Percentiles rank a stretch among this genome's conserved stretches.
These are phyloP conservation scores for Saccharomycopsis sp. DNA, from an alignment of 805 yeast genomes.

Conservation along the genomic window DNA sequence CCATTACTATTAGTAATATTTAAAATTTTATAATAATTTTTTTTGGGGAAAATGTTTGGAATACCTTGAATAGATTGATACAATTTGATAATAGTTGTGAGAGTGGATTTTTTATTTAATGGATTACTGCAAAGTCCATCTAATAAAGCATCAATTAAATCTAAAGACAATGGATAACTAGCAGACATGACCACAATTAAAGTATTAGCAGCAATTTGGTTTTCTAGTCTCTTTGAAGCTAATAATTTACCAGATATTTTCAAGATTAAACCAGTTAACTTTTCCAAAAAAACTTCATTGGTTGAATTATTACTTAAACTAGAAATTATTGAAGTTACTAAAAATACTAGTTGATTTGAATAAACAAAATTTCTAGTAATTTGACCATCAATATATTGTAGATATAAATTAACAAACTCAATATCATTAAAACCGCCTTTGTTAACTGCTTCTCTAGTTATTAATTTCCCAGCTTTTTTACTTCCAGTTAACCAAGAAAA, in stretches of 20 bases:
- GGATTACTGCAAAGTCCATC: slow-evolving; percentile 44
- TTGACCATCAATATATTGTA: slow-evolving; percentile 28
- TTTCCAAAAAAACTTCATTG: slow-evolving; percentile 34
- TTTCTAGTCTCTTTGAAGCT: slow-evolving; percentile 38
- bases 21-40: neutral
- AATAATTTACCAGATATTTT: slow-evolving; percentile 49
- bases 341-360: slow-evolving; percentile 67
- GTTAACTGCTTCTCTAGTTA: slow-evolving; percentile 58
- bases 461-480: slow-evolving; percentile 51
- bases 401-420: slow-evolving; percentile 55
- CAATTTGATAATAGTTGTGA: slow-evolving; percentile 37
- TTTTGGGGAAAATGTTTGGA: slow-evolving; percentile 9
- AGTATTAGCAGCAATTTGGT: slow-evolving; percentile 78
- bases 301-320: slow-evolving; percentile 48
- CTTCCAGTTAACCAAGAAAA: slow-evolving; percentile 63
- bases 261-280: slow-evolving; percentile 44
- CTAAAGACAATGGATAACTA: slow-evolving; percentile 48
- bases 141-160: slow-evolving; percentile 49
- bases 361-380: slow-evolving; percentile 47
- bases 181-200: slow-evolving; percentile 67
- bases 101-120: slow-evolving; percentile 32
- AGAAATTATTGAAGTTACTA: slow-evolving; percentile 59
- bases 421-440: slow-evolving; percentile 59
- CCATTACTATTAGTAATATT: neutral
- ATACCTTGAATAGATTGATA: slow-evolving; percentile 33